Percentiles rank a stretch among this genome's conserved stretches.
phyloP scores from a whole-genome alignment of 177 flowering plant genomes.

The Vitis hybrid region DNA sequence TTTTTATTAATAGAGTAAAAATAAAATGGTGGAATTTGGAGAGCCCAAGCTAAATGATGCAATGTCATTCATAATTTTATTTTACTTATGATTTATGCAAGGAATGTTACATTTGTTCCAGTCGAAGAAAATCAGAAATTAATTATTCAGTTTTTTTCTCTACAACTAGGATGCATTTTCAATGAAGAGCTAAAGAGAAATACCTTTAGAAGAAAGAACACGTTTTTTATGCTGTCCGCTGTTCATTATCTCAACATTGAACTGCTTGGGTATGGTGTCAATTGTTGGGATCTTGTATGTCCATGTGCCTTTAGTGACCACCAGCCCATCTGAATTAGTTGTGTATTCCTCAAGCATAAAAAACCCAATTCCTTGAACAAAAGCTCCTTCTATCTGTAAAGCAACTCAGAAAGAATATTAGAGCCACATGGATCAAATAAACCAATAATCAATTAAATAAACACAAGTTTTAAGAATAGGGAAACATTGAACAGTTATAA shows the following conservation, averaged over 20 bases:
- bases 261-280: constrained; percentile 55
- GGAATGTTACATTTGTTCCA: too few species aligned
- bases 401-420: constrained; percentile 17
- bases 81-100: too few species aligned
- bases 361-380: constrained; percentile 55
- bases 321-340: constrained; percentile 49
- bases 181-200: neutral
- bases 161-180: too few species aligned
- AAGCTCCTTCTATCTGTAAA: constrained; percentile 26
- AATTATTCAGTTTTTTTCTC: too few species aligned
- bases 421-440: neutral
- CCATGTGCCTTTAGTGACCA: constrained; percentile 26
- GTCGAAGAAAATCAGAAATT: too few species aligned
- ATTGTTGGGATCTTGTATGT: too few species aligned
- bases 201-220: constrained; percentile 74
- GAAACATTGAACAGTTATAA: too few species aligned
- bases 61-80: too few species aligned
- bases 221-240: constrained; percentile 63
- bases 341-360: constrained; percentile 66
- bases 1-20: too few species aligned
- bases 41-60: too few species aligned
- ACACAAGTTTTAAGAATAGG: neutral
- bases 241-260: constrained; percentile 62
- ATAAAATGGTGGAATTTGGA: too few species aligned
- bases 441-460: neutral